Evolutionary conservation across 176 grass and related monocot species (phyloP).

Genomic region (Phyllostachys edulis): DNA sequence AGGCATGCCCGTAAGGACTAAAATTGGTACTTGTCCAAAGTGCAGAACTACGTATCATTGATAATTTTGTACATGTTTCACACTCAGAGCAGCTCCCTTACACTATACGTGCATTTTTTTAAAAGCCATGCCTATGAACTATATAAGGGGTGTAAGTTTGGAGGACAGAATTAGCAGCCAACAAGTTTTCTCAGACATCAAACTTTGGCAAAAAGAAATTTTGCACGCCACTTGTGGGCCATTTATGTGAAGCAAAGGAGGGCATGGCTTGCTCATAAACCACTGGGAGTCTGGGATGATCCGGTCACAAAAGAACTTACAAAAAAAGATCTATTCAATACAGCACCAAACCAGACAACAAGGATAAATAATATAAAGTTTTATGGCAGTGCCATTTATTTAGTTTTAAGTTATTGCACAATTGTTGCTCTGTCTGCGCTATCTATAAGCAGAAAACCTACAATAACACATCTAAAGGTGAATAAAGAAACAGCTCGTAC

Average conservation of each 20-base stretch:
- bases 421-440: background rate
- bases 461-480: background rate
- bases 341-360: conserved; percentile 4
- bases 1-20: background rate
- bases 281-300: background rate
- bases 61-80: background rate
- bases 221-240: background rate
- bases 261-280: background rate
- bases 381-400: background rate
- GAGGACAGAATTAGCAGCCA: background rate
- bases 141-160: background rate
- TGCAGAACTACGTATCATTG: background rate
- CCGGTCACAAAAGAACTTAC: background rate
- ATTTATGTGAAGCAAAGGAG: background rate
- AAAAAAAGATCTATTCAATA: background rate
- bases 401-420: conserved; percentile 1
- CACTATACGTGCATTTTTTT: background rate
- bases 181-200: background rate
- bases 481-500: background rate
- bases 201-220: background rate
- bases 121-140: background rate
- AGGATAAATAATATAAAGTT: background rate
- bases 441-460: conserved; percentile 7
- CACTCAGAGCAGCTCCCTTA: background rate
- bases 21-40: background rate